Evolutionary conservation across 495 filamentous ascomycete species (phyloP).

Genomic region (Neurospora tetraspora): DNA sequence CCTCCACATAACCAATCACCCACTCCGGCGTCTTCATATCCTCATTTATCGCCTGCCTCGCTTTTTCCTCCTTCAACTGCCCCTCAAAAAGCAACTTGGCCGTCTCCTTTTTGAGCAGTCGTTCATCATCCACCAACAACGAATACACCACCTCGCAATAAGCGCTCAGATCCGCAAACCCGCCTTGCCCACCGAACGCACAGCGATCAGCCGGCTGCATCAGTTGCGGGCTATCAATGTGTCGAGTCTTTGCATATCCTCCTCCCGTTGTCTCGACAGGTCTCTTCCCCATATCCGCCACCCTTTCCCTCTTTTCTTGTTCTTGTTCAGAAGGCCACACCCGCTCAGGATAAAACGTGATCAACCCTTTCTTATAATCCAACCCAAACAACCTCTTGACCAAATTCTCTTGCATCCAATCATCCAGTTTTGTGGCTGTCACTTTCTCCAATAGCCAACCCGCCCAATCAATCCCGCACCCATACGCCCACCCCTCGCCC

Average conservation of each 20-base stretch:
- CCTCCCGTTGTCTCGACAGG: no score
- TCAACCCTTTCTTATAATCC: neutral
- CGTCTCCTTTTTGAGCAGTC: constrained; percentile 17
- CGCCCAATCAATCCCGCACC: constrained; percentile 24
- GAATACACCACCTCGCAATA: constrained; percentile 21
- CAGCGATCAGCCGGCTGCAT: neutral
- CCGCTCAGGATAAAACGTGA: constrained; percentile 22
- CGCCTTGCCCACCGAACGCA: constrained; percentile 24
- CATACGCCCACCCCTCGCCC: constrained; percentile 27
- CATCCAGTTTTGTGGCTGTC: constrained; percentile 15
- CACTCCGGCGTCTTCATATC: constrained; percentile 11
- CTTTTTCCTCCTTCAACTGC: constrained; percentile 11
- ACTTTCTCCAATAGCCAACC: constrained; percentile 22
- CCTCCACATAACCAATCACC: constrained; percentile 16
- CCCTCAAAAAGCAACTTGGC: constrained; percentile 20
- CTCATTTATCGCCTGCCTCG: constrained; percentile 11
- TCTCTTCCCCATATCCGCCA: constrained; percentile 16
- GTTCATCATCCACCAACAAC: constrained; percentile 22
- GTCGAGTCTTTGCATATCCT: no score
- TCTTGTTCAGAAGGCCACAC: neutral
- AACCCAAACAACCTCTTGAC: constrained; percentile 17
- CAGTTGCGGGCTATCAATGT: neutral
- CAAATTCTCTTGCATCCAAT: constrained; percentile 19
- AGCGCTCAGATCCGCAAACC: constrained; percentile 13
- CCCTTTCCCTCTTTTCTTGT: neutral